Evolutionary conservation across 2,329 filamentous ascomycete species (phyloP), one percentile per base, ranked within the genome.

Genomic region (Ilyonectria robusta): DNA sequence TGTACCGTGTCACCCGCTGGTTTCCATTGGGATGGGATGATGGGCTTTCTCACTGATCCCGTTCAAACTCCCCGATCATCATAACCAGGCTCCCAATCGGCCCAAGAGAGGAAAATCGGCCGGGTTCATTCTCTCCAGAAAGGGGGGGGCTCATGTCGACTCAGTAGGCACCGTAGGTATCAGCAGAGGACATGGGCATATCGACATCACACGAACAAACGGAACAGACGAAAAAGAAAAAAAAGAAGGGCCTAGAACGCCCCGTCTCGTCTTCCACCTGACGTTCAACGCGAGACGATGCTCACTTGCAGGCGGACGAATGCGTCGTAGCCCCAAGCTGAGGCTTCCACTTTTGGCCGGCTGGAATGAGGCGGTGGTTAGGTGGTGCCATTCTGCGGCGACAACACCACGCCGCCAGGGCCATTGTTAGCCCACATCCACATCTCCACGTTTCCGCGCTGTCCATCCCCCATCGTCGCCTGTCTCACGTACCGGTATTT

Each of bases 351-450:
- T 62, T 31, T 21, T 35, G 23, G 17, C 42, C n/a, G 11, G 19
- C 50, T 21, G 40, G 48, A 61, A 48, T 26, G 63, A 56, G 46
- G 26, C 53, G 51, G 73, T 74, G 21, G 21, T 21, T 21, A 21
- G 21, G 21, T 21, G 71, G 70, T 70, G 65, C 73, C 73, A 75
- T 61, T 50, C 17, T 61, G 60, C 54, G 21, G 40, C 63, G 62
- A 72, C 67, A 70, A 72, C 72, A 75, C 69, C 72, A 72, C 73
- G 50, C 64, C 60, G 23, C 23, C 23, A 40, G 46, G 47, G 40
- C 48, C 40, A 40, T 65, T 59, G 57, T 51, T 48, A 61, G 62
- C 62, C 57, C 62, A 65, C 57, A 44, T 46, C 7, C 44, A 21
- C 57, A 44, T 65, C 57, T 60, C 62, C 57, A 57, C 62, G 57